Percentiles rank a stretch among this genome's conserved stretches.
These are phyloP conservation scores for Triticum timopheevii DNA, from an alignment of 176 grass and related monocot genomes.

Conservation along the genomic window DNA sequence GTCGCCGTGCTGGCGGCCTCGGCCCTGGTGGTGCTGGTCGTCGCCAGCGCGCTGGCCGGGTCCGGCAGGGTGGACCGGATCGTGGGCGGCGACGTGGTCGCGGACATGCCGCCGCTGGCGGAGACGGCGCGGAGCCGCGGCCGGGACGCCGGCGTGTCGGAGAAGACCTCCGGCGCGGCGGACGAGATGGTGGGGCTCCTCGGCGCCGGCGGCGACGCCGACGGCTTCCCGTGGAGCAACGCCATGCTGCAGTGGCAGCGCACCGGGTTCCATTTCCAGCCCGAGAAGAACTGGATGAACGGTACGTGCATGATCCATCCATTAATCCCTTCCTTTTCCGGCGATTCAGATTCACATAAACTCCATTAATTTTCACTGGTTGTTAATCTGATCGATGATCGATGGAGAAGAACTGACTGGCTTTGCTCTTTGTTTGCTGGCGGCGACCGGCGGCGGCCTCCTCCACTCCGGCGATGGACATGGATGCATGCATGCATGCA, in stretches of 20 bases:
- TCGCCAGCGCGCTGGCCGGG: constrained; percentile 12
- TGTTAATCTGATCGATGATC: too few species aligned
- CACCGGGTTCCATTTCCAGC: constrained; percentile 70
- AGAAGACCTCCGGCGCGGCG: constrained; percentile 37
- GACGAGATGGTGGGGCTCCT: not conserved
- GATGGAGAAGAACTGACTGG: not conserved
- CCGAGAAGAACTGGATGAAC: constrained; percentile 78
- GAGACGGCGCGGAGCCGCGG: constrained; percentile 26
- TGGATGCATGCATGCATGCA: not conserved
- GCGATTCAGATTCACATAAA: not conserved
- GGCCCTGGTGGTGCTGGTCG: not conserved
- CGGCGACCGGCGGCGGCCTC: not conserved
- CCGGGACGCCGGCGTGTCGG: constrained; percentile 43
- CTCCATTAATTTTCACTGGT: not conserved
- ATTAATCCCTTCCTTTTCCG: not conserved
- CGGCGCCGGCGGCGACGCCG: not conserved
- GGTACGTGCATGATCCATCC: constrained; percentile 2
- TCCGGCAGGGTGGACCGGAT: not conserved
- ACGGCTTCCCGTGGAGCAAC: constrained; percentile 49
- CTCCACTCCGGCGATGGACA: not conserved
- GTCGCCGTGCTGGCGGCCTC: not conserved
- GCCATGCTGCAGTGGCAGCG: constrained; percentile 68
- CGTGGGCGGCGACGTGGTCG: not conserved
- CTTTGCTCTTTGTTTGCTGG: not conserved
- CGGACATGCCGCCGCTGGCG: not conserved